phyloP scores from a whole-genome alignment of 352 stramenopile genomes.

The Thalassiosira exigua region DNA sequence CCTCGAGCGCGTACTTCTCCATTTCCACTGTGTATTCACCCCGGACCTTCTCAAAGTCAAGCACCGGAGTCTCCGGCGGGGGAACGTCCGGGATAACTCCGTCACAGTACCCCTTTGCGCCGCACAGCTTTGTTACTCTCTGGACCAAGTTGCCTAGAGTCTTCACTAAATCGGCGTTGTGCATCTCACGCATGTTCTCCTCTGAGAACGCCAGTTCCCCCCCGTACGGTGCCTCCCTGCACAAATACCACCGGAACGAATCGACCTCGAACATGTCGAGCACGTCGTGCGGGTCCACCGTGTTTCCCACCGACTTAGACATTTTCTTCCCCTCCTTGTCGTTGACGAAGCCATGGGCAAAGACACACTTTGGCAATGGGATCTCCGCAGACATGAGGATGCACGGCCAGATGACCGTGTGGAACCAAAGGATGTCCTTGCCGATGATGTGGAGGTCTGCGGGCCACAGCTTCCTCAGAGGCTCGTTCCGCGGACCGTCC shows the following conservation, averaged over 20 bases:
- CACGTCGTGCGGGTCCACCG: slow-evolving; percentile 98
- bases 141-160: slow-evolving; percentile 96
- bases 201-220: slow-evolving; percentile 91
- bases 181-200: slow-evolving; percentile 93
- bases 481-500: slow-evolving; percentile 30
- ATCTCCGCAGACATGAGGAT: slow-evolving; percentile 97
- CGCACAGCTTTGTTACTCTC: slow-evolving; percentile 93
- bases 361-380: slow-evolving; percentile 94
- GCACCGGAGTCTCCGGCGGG: slow-evolving; percentile 26
- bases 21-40: slow-evolving; percentile 89
- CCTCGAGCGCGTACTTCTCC: slow-evolving; percentile 92
- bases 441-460: slow-evolving; percentile 93
- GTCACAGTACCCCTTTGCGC: slow-evolving; percentile 91
- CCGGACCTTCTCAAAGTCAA: slow-evolving; percentile 57
- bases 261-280: slow-evolving; percentile 91
- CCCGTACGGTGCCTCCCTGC: slow-evolving; percentile 92
- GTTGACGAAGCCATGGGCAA: slow-evolving; percentile 97
- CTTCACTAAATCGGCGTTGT: slow-evolving; percentile 95
- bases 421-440: slow-evolving; percentile 99
- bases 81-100: slow-evolving; percentile 83
- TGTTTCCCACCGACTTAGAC: slow-evolving; percentile 98
- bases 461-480: slow-evolving; percentile 85
- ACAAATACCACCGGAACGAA: slow-evolving; percentile 92
- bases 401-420: slow-evolving; percentile 99
- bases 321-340: slow-evolving; percentile 99